A percentile compares a stretch with the other conserved stretches of the same genome.
phyloP scores from a whole-genome alignment of 106 monocot genomes.

The Apostasia shenzhenica region DNA sequence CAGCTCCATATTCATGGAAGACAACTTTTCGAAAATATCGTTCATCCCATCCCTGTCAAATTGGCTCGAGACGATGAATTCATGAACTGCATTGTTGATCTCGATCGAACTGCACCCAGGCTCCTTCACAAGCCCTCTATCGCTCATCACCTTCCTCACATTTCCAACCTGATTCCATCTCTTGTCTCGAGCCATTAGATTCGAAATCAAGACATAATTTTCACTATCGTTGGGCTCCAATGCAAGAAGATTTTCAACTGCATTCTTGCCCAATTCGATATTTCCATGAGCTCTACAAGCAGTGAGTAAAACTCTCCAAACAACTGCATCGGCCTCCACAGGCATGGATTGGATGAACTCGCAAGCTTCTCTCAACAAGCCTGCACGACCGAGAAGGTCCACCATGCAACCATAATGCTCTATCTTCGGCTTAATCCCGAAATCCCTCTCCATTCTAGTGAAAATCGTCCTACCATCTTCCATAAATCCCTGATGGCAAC shows the following conservation, averaged over 20 bases:
- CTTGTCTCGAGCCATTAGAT: neutral
- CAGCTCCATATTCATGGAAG: constrained; percentile 28
- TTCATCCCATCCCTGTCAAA: neutral
- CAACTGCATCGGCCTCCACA: constrained; percentile 21
- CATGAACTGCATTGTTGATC: constrained; percentile 30
- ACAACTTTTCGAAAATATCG: constrained; percentile 41
- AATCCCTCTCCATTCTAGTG: constrained; percentile 20
- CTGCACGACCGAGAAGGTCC: constrained; percentile 30
- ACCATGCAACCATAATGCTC: constrained; percentile 48
- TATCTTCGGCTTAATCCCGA: constrained; percentile 18
- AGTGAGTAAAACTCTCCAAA: constrained; percentile 32
- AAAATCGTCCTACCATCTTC: constrained; percentile 15
- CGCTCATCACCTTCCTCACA: constrained; percentile 3
- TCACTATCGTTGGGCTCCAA: constrained; percentile 32
- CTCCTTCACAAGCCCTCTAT: constrained; percentile 48
- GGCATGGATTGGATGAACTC: constrained; percentile 33
- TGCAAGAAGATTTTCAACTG: constrained; percentile 29
- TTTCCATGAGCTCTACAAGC: constrained; percentile 47
- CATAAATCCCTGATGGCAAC: constrained; percentile 30
- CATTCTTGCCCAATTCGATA: constrained; percentile 19
- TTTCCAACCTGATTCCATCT: too few species aligned
- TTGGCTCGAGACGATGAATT: constrained; percentile 35
- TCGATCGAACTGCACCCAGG: constrained; percentile 64
- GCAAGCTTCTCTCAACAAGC: constrained; percentile 34
- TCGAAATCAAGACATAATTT: constrained; percentile 37